Percentiles rank a stretch among this genome's conserved stretches.
phyloP scores from a whole-genome alignment of 1,284 basidiomycete genomes.

The Trametes sp. region DNA sequence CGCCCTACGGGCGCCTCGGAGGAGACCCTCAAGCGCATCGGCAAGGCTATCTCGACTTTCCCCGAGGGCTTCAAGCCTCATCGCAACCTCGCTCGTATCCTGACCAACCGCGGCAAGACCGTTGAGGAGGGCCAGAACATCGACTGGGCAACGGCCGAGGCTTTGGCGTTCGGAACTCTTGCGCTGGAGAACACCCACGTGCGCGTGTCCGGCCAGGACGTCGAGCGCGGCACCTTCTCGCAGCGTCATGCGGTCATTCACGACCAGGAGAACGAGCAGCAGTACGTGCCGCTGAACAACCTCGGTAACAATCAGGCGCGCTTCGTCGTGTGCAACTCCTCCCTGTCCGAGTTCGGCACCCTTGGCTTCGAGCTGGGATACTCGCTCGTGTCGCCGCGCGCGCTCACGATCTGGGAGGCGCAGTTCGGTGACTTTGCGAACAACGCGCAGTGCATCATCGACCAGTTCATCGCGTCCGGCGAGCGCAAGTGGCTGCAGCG shows the following conservation, averaged over 20 bases:
- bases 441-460: slow-evolving; percentile 97
- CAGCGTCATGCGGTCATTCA: slow-evolving; percentile 98
- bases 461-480: slow-evolving; percentile 99
- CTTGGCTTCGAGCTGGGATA: slow-evolving; percentile 99
- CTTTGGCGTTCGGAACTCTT: slow-evolving; percentile 94
- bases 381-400: slow-evolving; percentile 95
- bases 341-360: slow-evolving; percentile 93
- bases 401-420: slow-evolving; percentile 97
- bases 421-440: slow-evolving; percentile 99
- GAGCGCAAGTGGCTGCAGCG: slow-evolving; percentile 99
- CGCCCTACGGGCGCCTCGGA: slow-evolving; percentile 86
- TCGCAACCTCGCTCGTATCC: slow-evolving; percentile 94
- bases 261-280: slow-evolving; percentile 93
- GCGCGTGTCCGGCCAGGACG: slow-evolving; percentile 97
- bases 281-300: slow-evolving; percentile 91
- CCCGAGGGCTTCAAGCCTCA: slow-evolving; percentile 91
- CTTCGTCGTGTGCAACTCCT: slow-evolving; percentile 98
- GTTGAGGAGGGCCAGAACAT: slow-evolving; percentile 92
- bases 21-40: slow-evolving; percentile 85
- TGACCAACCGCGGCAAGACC: slow-evolving; percentile 87
- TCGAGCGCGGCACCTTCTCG: slow-evolving; percentile 99
- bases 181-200: slow-evolving; percentile 95
- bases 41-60: slow-evolving; percentile 86
- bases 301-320: slow-evolving; percentile 88
- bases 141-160: slow-evolving; percentile 99